Evolutionary conservation across 2,329 filamentous ascomycete genomes (phyloP).

Genomic region (Xylariomycetidae sp.): DNA sequence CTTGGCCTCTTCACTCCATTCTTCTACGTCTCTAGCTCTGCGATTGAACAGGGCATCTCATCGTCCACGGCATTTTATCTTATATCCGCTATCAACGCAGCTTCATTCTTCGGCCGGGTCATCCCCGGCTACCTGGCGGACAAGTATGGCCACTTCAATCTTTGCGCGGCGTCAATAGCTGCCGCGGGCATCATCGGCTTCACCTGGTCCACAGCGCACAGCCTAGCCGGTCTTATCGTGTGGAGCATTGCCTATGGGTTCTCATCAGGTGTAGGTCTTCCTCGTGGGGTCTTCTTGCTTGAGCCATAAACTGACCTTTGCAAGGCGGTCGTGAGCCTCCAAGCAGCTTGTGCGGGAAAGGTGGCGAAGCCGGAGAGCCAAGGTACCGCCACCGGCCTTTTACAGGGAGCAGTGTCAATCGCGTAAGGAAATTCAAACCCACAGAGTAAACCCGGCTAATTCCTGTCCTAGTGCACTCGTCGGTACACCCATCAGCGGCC

Average conservation of each 20-base stretch:
- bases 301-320: slow-evolving; percentile 1
- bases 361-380: slow-evolving; percentile 31
- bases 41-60: slow-evolving; percentile 18
- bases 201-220: slow-evolving; percentile 36
- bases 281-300: not conserved
- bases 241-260: slow-evolving; percentile 41
- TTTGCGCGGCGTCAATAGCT: slow-evolving; percentile 23
- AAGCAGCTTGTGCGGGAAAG: slow-evolving; percentile 38
- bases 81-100: slow-evolving; percentile 30
- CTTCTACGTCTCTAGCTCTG: slow-evolving; percentile 28
- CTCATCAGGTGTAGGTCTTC: slow-evolving; percentile 32
- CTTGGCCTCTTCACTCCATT: slow-evolving; percentile 34
- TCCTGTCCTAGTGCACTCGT: slow-evolving; percentile 36
- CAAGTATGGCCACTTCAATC: slow-evolving; percentile 16
- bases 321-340: slow-evolving; percentile 40
- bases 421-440: slow-evolving; percentile 24
- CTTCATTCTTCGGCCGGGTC: slow-evolving; percentile 31
- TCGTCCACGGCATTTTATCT: slow-evolving; percentile 30
- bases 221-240: slow-evolving; percentile 35
- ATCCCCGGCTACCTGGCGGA: slow-evolving; percentile 31
- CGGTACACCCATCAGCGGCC: slow-evolving; percentile 35
- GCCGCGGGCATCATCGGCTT: slow-evolving; percentile 33
- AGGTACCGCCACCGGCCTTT: slow-evolving; percentile 35
- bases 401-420: slow-evolving; percentile 35
- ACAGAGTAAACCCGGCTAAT: not conserved